A percentile compares a stretch with the other conserved stretches of the same genome.
These are phyloP conservation scores for Penicillium chermesinum DNA, from an alignment of 495 filamentous ascomycete species.

Conservation along the genomic window DNA sequence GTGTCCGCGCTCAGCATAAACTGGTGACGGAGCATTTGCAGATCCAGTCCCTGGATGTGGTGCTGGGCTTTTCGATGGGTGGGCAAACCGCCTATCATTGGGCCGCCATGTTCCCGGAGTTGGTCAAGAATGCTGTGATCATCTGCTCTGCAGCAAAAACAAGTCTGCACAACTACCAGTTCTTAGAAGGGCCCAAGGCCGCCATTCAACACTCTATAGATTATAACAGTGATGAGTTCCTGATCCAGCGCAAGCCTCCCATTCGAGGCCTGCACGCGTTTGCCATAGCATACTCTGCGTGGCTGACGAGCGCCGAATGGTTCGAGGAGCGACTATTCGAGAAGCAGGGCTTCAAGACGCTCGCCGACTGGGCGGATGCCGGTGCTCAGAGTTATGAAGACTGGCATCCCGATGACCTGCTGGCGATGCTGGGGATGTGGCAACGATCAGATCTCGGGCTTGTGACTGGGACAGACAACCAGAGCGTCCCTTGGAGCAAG, in stretches of 20 bases:
- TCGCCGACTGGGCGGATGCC: conserved; percentile 58
- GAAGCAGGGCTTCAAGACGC: conserved; percentile 44
- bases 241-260: conserved; percentile 20
- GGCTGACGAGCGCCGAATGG: conserved; percentile 61
- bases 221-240: conserved; percentile 35
- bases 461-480: conserved; percentile 37
- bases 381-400: conserved; percentile 32
- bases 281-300: conserved; percentile 60
- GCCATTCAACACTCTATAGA: conserved; percentile 38
- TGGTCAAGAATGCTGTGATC: conserved; percentile 52
- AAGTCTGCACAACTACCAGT: conserved; percentile 61
- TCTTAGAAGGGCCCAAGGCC: conserved; percentile 60
- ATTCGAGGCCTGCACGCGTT: conserved; percentile 56
- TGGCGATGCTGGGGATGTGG: conserved; percentile 61
- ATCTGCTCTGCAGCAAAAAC: conserved; percentile 63
- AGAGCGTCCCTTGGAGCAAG: conserved; percentile 44
- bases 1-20: conserved; percentile 52
- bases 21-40: conserved; percentile 52
- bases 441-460: conserved; percentile 53
- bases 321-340: conserved; percentile 56
- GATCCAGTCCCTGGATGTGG: conserved; percentile 46
- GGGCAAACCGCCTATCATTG: conserved; percentile 60
- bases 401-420: conserved; percentile 55
- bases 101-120: conserved; percentile 56
- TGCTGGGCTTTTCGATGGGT: conserved; percentile 64